Conservation (phyloP, 345 rosid genomes). For the Turnera subulata region DNA sequence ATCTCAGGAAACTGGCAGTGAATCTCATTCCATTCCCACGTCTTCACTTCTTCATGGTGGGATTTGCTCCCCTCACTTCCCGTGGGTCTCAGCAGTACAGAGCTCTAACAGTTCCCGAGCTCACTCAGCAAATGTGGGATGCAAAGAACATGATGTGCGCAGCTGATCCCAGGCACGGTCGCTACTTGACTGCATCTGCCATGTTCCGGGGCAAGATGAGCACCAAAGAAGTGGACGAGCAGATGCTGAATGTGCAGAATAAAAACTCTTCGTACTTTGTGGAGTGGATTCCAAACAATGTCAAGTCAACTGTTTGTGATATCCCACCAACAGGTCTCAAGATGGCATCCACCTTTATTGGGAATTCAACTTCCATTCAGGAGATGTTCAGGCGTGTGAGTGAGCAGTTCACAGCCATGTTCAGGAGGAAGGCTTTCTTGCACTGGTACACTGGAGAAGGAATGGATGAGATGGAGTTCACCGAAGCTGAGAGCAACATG, state of each 20-base stretch:
- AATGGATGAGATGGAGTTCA: too few relatives aligned
- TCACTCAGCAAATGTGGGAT: conserved; percentile 33
- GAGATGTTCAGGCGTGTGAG: too few relatives aligned
- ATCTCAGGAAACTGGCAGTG: conserved; percentile 26
- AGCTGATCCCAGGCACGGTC: too few relatives aligned
- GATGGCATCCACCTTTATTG: conserved; percentile 28
- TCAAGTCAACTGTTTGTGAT: conserved; percentile 29
- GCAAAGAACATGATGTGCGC: too few relatives aligned
- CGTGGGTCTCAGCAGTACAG: conserved; percentile 29
- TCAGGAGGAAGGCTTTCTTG: too few relatives aligned
- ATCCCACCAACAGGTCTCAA: conserved; percentile 25
- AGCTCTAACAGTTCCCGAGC: conserved; percentile 24
- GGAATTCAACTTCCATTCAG: conserved; percentile 29
- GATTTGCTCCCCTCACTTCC: conserved; percentile 28
- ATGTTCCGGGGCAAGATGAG: too few relatives aligned
- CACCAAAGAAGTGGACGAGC: conserved; percentile 32
- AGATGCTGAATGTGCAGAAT: conserved; percentile 30
- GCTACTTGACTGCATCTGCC: too few relatives aligned
- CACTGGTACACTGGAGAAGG: too few relatives aligned
- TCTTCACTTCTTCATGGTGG: conserved; percentile 32
- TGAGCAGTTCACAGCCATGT: too few relatives aligned
- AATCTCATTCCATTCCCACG: conserved; percentile 30
- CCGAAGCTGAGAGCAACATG: conserved; percentile 32
- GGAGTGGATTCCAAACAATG: conserved; percentile 30
- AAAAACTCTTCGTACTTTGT: conserved; percentile 30